A percentile compares a stretch with the other conserved stretches of the same genome.
These are phyloP conservation scores for Boletus tylopilopsis DNA, from an alignment of 768 basidiomycete species.

Conservation along the genomic window DNA sequence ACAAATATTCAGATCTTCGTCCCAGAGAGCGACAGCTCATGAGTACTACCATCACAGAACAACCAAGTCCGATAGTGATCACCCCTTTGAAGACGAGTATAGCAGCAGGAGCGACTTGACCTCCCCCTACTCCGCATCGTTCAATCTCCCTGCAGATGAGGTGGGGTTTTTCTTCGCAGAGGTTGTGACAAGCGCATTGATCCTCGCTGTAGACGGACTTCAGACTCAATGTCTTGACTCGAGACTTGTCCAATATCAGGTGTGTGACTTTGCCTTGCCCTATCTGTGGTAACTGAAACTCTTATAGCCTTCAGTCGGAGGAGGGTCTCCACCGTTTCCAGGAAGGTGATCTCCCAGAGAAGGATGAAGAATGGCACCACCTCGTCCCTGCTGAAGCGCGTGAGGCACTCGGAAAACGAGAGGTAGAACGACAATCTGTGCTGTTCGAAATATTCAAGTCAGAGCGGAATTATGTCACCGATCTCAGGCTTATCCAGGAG, in stretches of 20 bases:
- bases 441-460: constrained; percentile 89
- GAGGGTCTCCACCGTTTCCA: constrained; percentile 69
- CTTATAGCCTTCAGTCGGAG: constrained; percentile 53
- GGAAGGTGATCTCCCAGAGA: constrained; percentile 54
- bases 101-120: constrained; percentile 18
- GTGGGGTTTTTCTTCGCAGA: constrained; percentile 34
- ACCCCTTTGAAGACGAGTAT: constrained; percentile 12
- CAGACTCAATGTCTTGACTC: constrained; percentile 28
- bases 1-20: constrained; percentile 45
- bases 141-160: constrained; percentile 34
- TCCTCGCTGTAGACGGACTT: constrained; percentile 22
- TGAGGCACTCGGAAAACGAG: constrained; percentile 66
- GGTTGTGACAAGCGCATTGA: constrained; percentile 2
- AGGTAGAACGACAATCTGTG: constrained; percentile 81
- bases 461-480: constrained; percentile 84
- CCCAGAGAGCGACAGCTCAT: constrained; percentile 31
- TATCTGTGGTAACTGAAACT: constrained; percentile 9
- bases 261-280: constrained; percentile 25
- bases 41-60: constrained; percentile 37
- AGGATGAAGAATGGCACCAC: constrained; percentile 80
- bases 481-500: constrained; percentile 67
- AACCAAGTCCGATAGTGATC: constrained; percentile 38
- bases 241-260: constrained; percentile 38
- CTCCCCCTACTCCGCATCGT: constrained; percentile 35
- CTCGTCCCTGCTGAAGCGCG: constrained; percentile 72